phyloP scores from a whole-genome alignment of 139 green algal species.

The Tetraselmis chui region DNA sequence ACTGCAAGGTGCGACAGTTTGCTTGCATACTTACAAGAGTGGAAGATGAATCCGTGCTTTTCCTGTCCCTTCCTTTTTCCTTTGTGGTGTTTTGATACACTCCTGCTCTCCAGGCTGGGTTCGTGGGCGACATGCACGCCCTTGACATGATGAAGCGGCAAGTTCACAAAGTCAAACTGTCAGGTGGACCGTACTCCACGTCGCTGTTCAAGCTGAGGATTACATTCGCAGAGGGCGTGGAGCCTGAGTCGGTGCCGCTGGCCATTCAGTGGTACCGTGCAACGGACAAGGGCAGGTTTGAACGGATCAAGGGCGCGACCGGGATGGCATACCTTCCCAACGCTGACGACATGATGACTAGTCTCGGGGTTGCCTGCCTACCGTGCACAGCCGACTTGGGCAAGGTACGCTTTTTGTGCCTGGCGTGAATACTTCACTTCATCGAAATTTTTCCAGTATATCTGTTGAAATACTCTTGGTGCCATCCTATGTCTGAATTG shows the following conservation, averaged over 20 bases:
- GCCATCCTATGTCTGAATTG: no score
- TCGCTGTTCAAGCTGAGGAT: slow-evolving; percentile 5
- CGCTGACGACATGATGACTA: slow-evolving; percentile 10
- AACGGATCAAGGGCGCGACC: slow-evolving; percentile 4
- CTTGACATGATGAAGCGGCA: not conserved
- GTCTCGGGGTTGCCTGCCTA: not conserved
- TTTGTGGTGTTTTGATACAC: no score
- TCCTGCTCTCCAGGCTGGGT: not conserved
- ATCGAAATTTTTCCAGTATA: no score
- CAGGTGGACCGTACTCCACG: slow-evolving; percentile 8
- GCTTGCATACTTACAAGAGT: slow-evolving; percentile 5
- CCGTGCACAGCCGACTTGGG: not conserved
- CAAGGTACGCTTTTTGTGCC: not conserved
- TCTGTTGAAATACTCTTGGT: no score
- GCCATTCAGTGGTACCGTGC: slow-evolving; percentile 7
- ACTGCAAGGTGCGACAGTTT: not conserved
- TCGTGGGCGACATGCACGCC: not conserved
- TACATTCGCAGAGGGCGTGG: not conserved
- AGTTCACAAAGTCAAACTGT: not conserved
- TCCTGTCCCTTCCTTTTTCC: not conserved
- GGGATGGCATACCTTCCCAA: slow-evolving; percentile 8
- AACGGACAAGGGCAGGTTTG: not conserved
- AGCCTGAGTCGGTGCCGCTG: not conserved
- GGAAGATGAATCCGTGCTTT: no score
- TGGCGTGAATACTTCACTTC: no score